Percentiles rank a stretch among this genome's conserved stretches.
Evolutionary conservation across 352 stramenopile species (phyloP).

Genomic region (Aphanomyces euteiches): DNA sequence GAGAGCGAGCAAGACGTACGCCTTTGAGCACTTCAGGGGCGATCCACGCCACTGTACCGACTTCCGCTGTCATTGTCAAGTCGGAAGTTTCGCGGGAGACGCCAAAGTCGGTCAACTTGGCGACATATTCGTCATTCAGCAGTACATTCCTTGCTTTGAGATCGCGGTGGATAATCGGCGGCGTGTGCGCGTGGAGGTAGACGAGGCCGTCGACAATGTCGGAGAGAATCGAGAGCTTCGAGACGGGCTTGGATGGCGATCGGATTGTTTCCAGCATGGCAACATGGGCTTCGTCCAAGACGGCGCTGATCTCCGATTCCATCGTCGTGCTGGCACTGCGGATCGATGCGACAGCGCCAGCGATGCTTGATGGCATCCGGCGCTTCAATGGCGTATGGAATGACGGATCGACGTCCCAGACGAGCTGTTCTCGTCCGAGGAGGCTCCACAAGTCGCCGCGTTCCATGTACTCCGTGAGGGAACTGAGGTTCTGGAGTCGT

Average conservation of each 20-base stretch:
- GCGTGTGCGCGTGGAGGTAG: constrained; percentile 24
- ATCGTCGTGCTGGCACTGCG: background rate
- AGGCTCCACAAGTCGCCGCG: constrained; percentile 37
- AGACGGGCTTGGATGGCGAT: background rate
- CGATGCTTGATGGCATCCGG: too few relatives aligned
- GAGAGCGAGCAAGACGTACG: background rate
- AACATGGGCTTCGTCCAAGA: background rate
- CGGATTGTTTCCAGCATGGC: background rate
- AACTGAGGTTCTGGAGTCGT: constrained; percentile 32
- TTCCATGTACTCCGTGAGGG: constrained; percentile 38
- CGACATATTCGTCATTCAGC: background rate
- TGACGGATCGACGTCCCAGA: constrained; percentile 11
- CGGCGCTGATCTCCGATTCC: background rate
- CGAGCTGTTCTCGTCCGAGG: constrained; percentile 10
- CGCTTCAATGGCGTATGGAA: background rate
- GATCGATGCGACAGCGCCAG: background rate
- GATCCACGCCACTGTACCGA: constrained; percentile 24
- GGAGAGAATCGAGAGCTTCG: constrained; percentile 20
- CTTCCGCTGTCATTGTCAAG: constrained; percentile 25
- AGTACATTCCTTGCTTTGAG: constrained; percentile 29
- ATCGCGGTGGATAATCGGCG: constrained; percentile 25
- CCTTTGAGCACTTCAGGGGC: constrained; percentile 25
- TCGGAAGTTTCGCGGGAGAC: constrained; percentile 21
- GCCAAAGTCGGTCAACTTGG: constrained; percentile 30
- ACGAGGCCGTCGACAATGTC: constrained; percentile 25